A percentile compares a stretch with the other conserved stretches of the same genome.
Evolutionary conservation across 2,329 filamentous ascomycete species (phyloP).

Genomic region (Allantophomopsis cytisporea): DNA sequence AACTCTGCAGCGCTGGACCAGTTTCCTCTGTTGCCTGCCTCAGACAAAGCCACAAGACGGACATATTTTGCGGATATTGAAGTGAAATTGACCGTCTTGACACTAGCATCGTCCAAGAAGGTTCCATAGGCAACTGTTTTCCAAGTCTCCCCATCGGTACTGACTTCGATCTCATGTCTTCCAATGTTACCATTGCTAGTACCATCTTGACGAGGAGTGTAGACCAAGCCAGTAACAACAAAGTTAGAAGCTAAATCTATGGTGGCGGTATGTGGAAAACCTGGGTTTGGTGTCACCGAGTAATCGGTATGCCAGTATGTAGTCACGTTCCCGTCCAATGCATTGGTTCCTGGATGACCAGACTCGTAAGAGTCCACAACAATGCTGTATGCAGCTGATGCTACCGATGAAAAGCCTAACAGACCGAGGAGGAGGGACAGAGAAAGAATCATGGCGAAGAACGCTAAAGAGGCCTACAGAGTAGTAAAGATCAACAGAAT

Average conservation of each 20-base stretch:
- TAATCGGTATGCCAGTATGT: conserved; percentile 21
- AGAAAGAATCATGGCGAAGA: too few species aligned
- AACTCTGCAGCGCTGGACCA: conserved; percentile 7
- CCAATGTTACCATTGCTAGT: conserved; percentile 21
- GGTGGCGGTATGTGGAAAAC: conserved; percentile 17
- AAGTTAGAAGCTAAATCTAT: conserved; percentile 19
- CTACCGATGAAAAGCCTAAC: neutral
- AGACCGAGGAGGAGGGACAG: neutral
- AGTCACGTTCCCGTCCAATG: conserved; percentile 16
- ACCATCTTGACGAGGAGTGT: conserved; percentile 19
- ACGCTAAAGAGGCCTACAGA: too few species aligned
- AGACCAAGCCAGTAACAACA: conserved; percentile 17
- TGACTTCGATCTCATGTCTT: conserved; percentile 18
- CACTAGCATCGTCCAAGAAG: conserved; percentile 4
- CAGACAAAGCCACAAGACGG: conserved; percentile 5
- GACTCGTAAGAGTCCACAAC: neutral
- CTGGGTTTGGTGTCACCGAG: conserved; percentile 6
- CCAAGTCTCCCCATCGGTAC: conserved; percentile 17
- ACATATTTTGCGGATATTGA: conserved; percentile 4
- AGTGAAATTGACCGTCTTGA: conserved; percentile 3
- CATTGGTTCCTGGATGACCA: conserved; percentile 7
- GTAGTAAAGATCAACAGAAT: too few species aligned
- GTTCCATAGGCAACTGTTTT: conserved; percentile 14
- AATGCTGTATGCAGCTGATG: neutral
- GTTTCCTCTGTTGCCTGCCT: conserved; percentile 7